Base-by-base conservation (phyloP, 805 yeast species). In the Pichia heedii region DNA sequence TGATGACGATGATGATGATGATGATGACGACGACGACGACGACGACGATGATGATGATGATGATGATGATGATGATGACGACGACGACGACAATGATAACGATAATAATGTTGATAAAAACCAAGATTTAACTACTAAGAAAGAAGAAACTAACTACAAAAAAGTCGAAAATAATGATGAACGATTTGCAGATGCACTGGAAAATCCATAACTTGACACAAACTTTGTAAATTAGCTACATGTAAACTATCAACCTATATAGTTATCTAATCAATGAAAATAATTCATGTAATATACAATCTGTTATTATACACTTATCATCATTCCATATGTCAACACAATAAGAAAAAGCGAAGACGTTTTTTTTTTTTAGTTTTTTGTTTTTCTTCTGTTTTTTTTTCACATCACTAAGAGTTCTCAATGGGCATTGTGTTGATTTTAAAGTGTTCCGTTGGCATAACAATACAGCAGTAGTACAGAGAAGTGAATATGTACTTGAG, bases 1-100 rank as follows among this genome's bases (percentile, higher is more conserved):
- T 10, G 55, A 50, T 5, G 55, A 53, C 18, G 60, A 56, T 16
- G 60, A 56, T 6, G 61, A 61, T 10, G 58, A 50, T 9, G 62
- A 54, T 13, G 58, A 56, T 18, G 60, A 50, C 3, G 59, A 57
- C 18, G 60, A 49, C 10, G 57, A 54, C 13, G 60, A 54, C 20
- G 58, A 54, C 3, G 57, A 50, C 18, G 58, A 51, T 6, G 54
- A 51, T 9, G 57, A 53, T 15, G 53, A 53, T 13, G 54, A 52
- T 5, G 56, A 54, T n/a, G 55, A 51, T 7, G 54, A 47, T 3
- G 59, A 41, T 10, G 50, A 41, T 2, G 51, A 46, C 2, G 48
- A 51, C 11, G 45, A 33, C 11, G 38, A 34, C 7, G 48, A 44
- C 21, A 48, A 44, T 16, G 44, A 30, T 15, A 41, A 42, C 5